A percentile compares a stretch with the other conserved stretches of the same genome.
These are phyloP conservation scores for Anthracocystis panici-leucophaei DNA, from an alignment of 1,284 basidiomycete genomes.

Conservation along the genomic window DNA sequence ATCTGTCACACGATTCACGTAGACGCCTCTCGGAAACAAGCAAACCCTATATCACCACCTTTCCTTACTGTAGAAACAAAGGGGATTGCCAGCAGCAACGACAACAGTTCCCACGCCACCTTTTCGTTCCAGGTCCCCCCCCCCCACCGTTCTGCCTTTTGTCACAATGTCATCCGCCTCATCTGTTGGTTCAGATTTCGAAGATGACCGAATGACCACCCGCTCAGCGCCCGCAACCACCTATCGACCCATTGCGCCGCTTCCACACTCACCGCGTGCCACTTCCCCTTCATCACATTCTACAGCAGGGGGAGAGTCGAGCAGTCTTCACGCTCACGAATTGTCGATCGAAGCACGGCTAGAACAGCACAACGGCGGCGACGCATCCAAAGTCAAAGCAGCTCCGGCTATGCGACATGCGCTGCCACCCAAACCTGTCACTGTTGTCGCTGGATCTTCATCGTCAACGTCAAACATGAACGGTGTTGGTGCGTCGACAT, in stretches of 20 bases:
- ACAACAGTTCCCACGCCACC: too few species aligned
- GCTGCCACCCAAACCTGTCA: slow-evolving; percentile 58
- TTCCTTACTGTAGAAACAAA: too few species aligned
- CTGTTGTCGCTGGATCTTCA: slow-evolving; percentile 20
- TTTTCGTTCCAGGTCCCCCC: too few species aligned
- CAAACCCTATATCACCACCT: too few species aligned
- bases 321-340: slow-evolving; percentile 2
- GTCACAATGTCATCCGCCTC: slow-evolving; percentile 44
- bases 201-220: slow-evolving; percentile 51
- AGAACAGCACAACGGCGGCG: slow-evolving; percentile 16
- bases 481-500: slow-evolving; percentile 12
- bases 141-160: neutral
- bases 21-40: too few species aligned
- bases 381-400: slow-evolving; percentile 13
- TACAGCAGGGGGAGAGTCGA: slow-evolving; percentile 11
- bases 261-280: slow-evolving; percentile 41
- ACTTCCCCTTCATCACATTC: slow-evolving; percentile 33
- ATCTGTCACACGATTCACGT: slow-evolving; percentile 2
- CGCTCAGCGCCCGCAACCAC: slow-evolving; percentile 51
- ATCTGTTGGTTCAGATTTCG: slow-evolving; percentile 41
- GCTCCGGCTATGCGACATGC: slow-evolving; percentile 48
- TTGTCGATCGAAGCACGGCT: slow-evolving; percentile 16
- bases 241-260: slow-evolving; percentile 52
- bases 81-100: too few species aligned
- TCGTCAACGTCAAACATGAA: slow-evolving; percentile 11